A percentile compares a stretch with the other conserved stretches of the same genome.
Conservation (phyloP, 1,284 basidiomycete genomes). For the Peniophora sp. region DNA sequence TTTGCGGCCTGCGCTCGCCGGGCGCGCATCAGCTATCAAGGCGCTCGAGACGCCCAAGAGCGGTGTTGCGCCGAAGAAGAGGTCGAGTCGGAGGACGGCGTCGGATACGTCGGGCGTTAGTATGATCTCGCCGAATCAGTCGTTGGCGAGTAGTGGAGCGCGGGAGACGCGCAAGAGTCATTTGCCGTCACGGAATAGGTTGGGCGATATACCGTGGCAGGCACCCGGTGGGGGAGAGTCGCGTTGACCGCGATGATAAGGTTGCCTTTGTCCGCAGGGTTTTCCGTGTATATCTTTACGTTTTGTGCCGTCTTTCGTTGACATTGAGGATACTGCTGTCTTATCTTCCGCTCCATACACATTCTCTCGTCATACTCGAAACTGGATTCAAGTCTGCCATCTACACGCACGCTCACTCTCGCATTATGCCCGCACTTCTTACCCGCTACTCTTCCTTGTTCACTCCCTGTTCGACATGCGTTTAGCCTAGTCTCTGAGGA, state of each 20-base stretch:
- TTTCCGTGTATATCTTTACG: not conserved
- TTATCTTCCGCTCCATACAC: not conserved
- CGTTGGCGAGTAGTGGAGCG: slow-evolving; percentile 9
- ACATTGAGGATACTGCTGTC: not conserved
- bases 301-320: not conserved
- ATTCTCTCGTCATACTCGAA: not conserved
- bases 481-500: not conserved
- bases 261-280: not conserved
- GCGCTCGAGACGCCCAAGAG: slow-evolving; percentile 30
- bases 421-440: not conserved
- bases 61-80: slow-evolving; percentile 52
- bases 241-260: too few relatives aligned
- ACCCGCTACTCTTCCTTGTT: not conserved
- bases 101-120: slow-evolving; percentile 50
- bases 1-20: slow-evolving; percentile 38
- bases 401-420: not conserved
- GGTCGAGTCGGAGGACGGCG: slow-evolving; percentile 52
- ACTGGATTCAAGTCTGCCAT: not conserved
- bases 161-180: slow-evolving; percentile 10
- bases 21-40: slow-evolving; percentile 22
- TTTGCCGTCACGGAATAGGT: slow-evolving; percentile 27
- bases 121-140: slow-evolving; percentile 14
- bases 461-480: not conserved
- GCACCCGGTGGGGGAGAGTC: slow-evolving; percentile 6
- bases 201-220: slow-evolving; percentile 45